Percentiles rank a stretch among this genome's conserved stretches.
These are phyloP conservation scores for Blastocystis sp. DNA, from an alignment of 352 stramenopile genomes.

Conservation along the genomic window DNA sequence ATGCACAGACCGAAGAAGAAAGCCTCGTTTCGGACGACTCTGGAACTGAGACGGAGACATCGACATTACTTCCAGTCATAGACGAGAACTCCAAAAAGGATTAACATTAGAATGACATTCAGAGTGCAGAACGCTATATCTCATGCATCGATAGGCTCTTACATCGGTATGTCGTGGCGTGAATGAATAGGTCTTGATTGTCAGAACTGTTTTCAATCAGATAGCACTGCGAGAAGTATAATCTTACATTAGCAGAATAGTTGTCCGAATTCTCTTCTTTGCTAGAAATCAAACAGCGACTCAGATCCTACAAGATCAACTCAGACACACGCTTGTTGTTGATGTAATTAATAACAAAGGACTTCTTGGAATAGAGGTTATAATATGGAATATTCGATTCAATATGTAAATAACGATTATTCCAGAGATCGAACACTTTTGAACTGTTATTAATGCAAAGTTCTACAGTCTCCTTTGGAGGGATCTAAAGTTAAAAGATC, in stretches of 20 bases:
- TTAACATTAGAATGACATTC: neutral
- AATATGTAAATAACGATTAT: slow-evolving; percentile 34
- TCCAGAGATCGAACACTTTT: slow-evolving; percentile 27
- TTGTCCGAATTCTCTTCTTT: neutral
- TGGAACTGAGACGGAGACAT: neutral
- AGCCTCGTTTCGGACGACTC: neutral
- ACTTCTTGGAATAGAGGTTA: slow-evolving; percentile 40
- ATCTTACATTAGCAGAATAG: neutral
- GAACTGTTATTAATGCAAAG: slow-evolving; percentile 56
- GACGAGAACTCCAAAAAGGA: neutral
- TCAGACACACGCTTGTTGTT: slow-evolving; percentile 5
- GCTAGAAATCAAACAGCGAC: neutral
- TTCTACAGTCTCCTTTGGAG: neutral
- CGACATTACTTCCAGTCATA: neutral
- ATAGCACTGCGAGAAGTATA: slow-evolving; percentile 58
- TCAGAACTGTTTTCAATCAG: slow-evolving; percentile 8
- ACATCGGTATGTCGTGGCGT: neutral
- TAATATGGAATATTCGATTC: neutral
- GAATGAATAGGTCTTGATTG: neutral
- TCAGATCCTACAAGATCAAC: neutral
- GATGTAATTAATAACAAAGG: neutral
- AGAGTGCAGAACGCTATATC: slow-evolving; percentile 16
- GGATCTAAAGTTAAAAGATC: neutral
- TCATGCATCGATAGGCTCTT: neutral
- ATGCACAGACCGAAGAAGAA: slow-evolving; percentile 22